phyloP scores from a whole-genome alignment of 305 asterid species.

The Fraxinus angustifolia region DNA sequence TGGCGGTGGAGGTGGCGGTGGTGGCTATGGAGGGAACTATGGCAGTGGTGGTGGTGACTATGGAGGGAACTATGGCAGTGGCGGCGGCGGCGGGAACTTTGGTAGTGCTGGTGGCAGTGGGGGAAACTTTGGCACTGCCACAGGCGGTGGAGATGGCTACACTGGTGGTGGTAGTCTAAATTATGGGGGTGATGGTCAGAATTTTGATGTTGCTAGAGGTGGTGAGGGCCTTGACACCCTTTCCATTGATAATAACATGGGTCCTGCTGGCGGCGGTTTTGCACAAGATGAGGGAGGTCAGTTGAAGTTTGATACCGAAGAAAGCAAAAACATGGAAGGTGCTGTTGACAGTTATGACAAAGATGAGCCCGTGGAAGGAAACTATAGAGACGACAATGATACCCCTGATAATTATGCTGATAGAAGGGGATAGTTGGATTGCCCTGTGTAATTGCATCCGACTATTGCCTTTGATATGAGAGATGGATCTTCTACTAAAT shows the following conservation, averaged over 20 bases:
- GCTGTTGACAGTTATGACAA: conserved; percentile 15
- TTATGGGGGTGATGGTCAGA: conserved; percentile 13
- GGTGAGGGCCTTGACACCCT: conserved; percentile 21
- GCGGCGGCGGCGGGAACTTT: neutral
- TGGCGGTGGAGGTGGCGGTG: neutral
- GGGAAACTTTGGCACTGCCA: neutral
- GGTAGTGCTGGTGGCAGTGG: neutral
- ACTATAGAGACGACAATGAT: conserved; percentile 20
- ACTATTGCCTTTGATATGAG: neutral
- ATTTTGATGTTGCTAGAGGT: conserved; percentile 29
- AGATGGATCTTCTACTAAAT: neutral
- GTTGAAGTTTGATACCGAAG: conserved; percentile 13
- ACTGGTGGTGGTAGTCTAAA: conserved; percentile 14
- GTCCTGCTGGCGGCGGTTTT: neutral
- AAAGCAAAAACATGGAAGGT: conserved; percentile 8
- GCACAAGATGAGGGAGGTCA: neutral
- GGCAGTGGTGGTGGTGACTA: neutral
- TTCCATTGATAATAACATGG: neutral
- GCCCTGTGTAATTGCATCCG: neutral
- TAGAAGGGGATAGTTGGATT: conserved; percentile 33
- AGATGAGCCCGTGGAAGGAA: conserved; percentile 11
- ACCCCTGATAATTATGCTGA: conserved; percentile 25
- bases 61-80: conserved; percentile 11
- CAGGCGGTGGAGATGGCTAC: conserved; percentile 1
- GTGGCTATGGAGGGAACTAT: neutral